Evolutionary conservation across 148 eudicot species (phyloP), one percentile per base, ranked within the genome.

Genomic region (Arctostaphylos glauca): DNA sequence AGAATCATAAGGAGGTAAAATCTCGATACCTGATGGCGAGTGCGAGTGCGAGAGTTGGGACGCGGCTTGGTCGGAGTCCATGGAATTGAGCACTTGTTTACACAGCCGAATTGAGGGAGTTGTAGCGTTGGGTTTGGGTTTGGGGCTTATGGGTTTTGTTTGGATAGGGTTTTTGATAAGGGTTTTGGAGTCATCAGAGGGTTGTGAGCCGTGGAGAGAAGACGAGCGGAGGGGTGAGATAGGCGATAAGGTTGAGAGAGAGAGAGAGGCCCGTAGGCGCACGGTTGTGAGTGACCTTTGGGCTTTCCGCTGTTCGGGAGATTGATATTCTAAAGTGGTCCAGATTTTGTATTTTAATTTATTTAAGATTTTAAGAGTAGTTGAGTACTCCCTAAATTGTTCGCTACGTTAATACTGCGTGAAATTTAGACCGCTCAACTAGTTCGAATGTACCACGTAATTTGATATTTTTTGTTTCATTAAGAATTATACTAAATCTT

Each of bases 31-130:
- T 9, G 83, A 58, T 16, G 84, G 41, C 8, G 64, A 41, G 48
- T 31, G 38, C 38, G 38, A 31, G 38, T 23, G 14, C 10, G 80
- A 80, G 49, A 10, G 16, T 3, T 16, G 62, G 54, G 74, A 73
- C 43, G 58, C 6, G 16, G 84, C 62, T 76, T 84, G 82, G 77
- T 81, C 78, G 55, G 80, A 78, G 14, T 87, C 89, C 89, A 87
- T 87, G 79, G 72, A 15, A 49, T 67, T 23, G 46, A 80, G 73
- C 56, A 46, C 74, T 25, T 72, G 66, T 55, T 54, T 18, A 44
- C 31, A 25, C 31, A 25, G 53, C 54, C 18, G 59, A 23, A 80
- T 80, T 48, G 52, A 25, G 64, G 13, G 16, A 56, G 23, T 19
- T 4, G 66, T 14, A 41, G 7, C 6, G 16, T 18, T 80, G 59